Evolutionary conservation across 257 asterid genomes (phyloP).

Genomic region (Rauvolfia tetraphylla): DNA sequence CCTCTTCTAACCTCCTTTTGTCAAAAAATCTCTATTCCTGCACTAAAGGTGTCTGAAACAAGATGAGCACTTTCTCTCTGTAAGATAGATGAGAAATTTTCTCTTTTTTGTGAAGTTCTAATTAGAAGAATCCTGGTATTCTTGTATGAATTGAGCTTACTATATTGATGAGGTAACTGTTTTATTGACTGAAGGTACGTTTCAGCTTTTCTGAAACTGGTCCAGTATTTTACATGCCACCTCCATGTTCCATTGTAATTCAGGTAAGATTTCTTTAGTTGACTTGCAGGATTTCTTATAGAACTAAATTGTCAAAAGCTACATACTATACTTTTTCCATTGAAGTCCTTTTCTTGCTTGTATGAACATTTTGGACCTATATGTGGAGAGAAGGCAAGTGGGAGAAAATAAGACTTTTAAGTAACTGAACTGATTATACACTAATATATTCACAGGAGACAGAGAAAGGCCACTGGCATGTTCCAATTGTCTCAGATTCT

Average conservation of each 20-base stretch:
- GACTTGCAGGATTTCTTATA: background rate
- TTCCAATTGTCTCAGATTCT: conserved; percentile 59
- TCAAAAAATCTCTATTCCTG: background rate
- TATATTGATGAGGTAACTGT: conserved; percentile 19
- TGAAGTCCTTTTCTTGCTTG: background rate
- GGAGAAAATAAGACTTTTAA: background rate
- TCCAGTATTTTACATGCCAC: conserved; percentile 76
- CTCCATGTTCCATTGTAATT: conserved; percentile 83
- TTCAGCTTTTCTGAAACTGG: conserved; percentile 68
- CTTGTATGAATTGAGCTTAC: conserved; percentile 3
- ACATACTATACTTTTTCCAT: background rate
- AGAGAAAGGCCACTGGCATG: conserved; percentile 83
- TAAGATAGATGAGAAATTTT: background rate
- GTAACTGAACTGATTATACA: conserved; percentile 7
- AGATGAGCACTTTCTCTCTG: background rate
- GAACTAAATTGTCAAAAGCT: background rate
- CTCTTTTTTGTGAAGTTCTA: conserved; percentile 1
- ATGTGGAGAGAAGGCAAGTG: background rate
- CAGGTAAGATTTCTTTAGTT: conserved; percentile 46
- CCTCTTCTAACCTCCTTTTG: background rate
- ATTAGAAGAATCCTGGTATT: conserved; percentile 1
- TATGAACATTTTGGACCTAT: background rate
- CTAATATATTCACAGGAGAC: conserved; percentile 51
- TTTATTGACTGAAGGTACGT: conserved; percentile 52
- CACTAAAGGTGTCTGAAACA: conserved; percentile 6